Base-by-base conservation (phyloP, 805 yeast genomes). In the Saitoella complicata region DNA sequence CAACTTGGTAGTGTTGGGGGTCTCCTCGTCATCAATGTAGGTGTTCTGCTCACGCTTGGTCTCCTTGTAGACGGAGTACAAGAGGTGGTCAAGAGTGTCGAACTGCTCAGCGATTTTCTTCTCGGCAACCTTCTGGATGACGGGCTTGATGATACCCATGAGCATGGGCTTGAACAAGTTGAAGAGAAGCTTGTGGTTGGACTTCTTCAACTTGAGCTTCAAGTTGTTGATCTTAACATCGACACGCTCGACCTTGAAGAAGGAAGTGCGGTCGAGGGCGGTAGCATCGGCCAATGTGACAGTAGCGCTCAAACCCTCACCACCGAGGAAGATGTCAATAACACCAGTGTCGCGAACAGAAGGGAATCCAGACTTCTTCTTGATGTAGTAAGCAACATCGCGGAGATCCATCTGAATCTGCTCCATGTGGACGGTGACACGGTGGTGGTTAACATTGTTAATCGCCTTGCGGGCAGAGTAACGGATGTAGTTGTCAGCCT, bases 161-260 rank as follows among this genome's bases (percentile, higher is more conserved):
- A 50, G 39, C 34, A 49, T 34, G 1, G 53, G 54, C 32, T 41
- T 38, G 46, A 51, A 48, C 30, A 51, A 11, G 4, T 36, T 39
- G 39, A 50, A 46, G n/a, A 51, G 43, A 5, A 48, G 31, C 44
- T 42, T 44, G 39, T 51, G 53, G 8, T 38, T 43, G 30, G 54
- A 51, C 42, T 46, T 38, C 30, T 44, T 45, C 35, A 50, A 40
- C 29, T 33, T 40, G 7, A 41, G 43, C 38, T 41, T 41, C 35
- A 51, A 21, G 31, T 40, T 30, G 31, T 46, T 34, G 32, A 51
- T 40, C 32, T 33, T 44, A 21, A 51, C 54, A 13, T 51, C 37
- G 10, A 50, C 51, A 13, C 44, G 35, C 12, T 51, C 54, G 33
- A 50, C 49, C 32, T 45, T 21, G 44, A 50, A 51, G 37, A 48